Evolutionary conservation across 768 basidiomycete genomes (phyloP).

Genomic region (Phallus indusiatus): DNA sequence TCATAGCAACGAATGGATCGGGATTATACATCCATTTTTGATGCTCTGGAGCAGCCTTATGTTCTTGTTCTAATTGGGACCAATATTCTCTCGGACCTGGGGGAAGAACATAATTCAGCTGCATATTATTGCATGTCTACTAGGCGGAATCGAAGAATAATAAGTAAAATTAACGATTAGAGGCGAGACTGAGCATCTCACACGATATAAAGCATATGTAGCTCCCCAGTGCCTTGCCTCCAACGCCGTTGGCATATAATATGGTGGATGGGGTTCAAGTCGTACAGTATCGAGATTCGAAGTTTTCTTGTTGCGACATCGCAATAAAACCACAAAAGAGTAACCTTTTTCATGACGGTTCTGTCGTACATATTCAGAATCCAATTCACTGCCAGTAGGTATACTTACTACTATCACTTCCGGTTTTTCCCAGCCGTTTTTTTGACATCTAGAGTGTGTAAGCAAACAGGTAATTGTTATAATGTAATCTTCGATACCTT

Average conservation of each 20-base stretch:
- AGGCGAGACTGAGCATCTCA: constrained; percentile 33
- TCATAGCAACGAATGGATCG: constrained; percentile 75
- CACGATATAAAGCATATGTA: constrained; percentile 78
- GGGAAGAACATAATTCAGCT: constrained; percentile 68
- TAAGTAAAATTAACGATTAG: constrained; percentile 9
- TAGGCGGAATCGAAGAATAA: constrained; percentile 14
- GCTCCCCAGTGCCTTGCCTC: constrained; percentile 92
- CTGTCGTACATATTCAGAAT: constrained; percentile 23
- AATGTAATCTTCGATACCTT: constrained; percentile 33
- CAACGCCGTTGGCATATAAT: constrained; percentile 52
- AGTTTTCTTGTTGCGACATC: constrained; percentile 58
- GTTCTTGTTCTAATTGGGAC: constrained; percentile 63
- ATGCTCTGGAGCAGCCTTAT: constrained; percentile 57
- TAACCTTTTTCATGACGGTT: constrained; percentile 39
- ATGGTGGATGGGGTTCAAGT: constrained; percentile 65
- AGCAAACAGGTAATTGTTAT: too few species aligned
- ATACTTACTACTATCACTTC: constrained; percentile 58
- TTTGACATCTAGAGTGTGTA: constrained; percentile 55
- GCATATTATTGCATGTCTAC: constrained; percentile 64
- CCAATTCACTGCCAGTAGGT: background rate
- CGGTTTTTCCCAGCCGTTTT: constrained; percentile 83
- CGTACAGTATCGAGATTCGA: constrained; percentile 59
- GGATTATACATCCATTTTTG: constrained; percentile 80
- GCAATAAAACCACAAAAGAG: constrained; percentile 63
- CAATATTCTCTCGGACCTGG: constrained; percentile 84